Evolutionary conservation across 768 basidiomycete genomes (phyloP).

Genomic region (Butyriboletus loyo): DNA sequence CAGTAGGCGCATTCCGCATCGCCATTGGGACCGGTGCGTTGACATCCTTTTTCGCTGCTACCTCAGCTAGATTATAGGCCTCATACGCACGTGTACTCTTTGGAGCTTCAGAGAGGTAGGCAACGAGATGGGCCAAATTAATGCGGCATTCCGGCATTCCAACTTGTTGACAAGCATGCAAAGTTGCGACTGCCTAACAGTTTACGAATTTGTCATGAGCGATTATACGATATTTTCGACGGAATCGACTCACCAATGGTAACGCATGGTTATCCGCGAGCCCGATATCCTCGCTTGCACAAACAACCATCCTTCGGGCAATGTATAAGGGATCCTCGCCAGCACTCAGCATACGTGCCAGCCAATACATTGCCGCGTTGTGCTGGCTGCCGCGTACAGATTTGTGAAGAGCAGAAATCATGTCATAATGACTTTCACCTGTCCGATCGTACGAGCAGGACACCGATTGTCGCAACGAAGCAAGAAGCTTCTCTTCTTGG

Average conservation of each 20-base stretch:
- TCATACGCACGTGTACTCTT: conserved; percentile 81
- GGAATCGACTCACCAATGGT: conserved; percentile 50
- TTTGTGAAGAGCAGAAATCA: conserved; percentile 85
- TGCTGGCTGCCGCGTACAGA: conserved; percentile 74
- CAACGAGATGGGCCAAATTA: conserved; percentile 72
- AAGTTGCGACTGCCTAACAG: conserved; percentile 53
- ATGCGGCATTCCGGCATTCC: conserved; percentile 86
- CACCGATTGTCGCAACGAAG: conserved; percentile 58
- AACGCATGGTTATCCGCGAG: conserved; percentile 76
- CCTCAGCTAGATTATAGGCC: conserved; percentile 70
- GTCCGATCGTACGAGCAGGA: conserved; percentile 69
- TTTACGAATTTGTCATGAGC: background rate
- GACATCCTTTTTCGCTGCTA: conserved; percentile 50
- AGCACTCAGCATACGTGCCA: conserved; percentile 76
- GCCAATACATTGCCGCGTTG: conserved; percentile 82
- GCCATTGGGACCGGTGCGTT: conserved; percentile 63
- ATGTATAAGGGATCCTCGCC: conserved; percentile 83
- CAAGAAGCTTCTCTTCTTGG: conserved; percentile 50
- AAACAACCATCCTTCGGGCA: conserved; percentile 69
- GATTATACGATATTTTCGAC: conserved; percentile 6
- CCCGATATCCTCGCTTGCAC: conserved; percentile 85
- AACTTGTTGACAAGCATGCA: conserved; percentile 63
- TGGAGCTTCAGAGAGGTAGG: conserved; percentile 77
- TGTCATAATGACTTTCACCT: conserved; percentile 75
- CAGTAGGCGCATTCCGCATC: conserved; percentile 77